These are phyloP conservation scores for Fusarium brevicatenulatum DNA, from an alignment of 2,329 filamentous ascomycete genomes.

Conservation along the genomic window DNA sequence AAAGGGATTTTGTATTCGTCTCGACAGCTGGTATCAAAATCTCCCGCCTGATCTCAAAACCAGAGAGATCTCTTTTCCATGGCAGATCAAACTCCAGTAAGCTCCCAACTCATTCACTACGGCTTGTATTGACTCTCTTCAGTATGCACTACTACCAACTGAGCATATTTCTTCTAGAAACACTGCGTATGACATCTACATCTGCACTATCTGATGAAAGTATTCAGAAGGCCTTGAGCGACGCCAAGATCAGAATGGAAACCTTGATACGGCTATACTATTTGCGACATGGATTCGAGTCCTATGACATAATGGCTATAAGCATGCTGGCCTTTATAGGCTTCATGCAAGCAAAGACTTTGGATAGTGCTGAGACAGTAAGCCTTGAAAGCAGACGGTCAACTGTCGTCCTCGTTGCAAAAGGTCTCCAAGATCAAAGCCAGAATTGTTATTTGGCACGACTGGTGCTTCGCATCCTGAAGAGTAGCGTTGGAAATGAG, in stretches of 20 bases:
- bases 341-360: neutral
- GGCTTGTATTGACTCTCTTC: neutral
- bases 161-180: neutral
- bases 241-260: neutral
- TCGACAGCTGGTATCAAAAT: neutral
- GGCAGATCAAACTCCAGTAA: slow-evolving; percentile 8
- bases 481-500: neutral
- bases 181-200: neutral
- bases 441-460: neutral
- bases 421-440: neutral
- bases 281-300: neutral
- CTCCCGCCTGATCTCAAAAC: neutral
- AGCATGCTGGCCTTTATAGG: neutral
- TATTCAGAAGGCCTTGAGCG: neutral
- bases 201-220: neutral
- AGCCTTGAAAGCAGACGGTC: neutral
- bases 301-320: neutral
- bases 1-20: neutral
- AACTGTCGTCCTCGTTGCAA: neutral
- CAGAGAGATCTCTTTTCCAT: neutral
- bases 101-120: neutral
- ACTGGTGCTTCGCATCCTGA: neutral
- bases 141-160: neutral
- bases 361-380: accelerated
- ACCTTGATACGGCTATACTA: neutral